These are phyloP conservation scores for Diaporthe sp. DNA, from an alignment of 2,329 filamentous ascomycete genomes.

Conservation along the genomic window DNA sequence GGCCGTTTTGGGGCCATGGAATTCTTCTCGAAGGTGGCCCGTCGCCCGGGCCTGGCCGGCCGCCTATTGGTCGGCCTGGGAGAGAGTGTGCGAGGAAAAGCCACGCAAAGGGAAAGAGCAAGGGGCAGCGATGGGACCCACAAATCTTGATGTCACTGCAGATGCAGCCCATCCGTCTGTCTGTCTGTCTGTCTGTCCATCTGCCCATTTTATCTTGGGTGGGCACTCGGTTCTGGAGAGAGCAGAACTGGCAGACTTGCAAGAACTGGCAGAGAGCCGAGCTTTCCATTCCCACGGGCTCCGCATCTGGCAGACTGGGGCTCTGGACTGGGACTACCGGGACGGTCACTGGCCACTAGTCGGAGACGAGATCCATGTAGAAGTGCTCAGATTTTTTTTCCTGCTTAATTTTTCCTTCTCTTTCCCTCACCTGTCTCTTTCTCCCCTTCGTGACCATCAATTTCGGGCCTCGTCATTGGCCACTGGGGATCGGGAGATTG, in stretches of 20 bases:
- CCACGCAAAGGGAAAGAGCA: neutral
- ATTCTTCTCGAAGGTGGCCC: constrained; percentile 35
- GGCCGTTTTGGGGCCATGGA: constrained; percentile 32
- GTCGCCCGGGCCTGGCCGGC: neutral
- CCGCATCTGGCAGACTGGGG: constrained; percentile 7
- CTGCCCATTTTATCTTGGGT: constrained; percentile 1
- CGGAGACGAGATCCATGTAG: constrained; percentile 14
- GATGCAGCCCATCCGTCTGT: neutral
- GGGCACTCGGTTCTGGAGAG: neutral
- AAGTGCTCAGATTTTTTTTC: constrained; percentile 30
- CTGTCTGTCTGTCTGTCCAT: neutral
- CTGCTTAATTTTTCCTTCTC: neutral
- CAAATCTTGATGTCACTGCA: constrained; percentile 34
- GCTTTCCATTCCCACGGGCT: neutral
- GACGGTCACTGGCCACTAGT: constrained; percentile 12
- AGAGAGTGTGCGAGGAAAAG: neutral
- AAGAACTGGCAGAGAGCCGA: constrained; percentile 12
- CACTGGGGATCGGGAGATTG: constrained; percentile 14
- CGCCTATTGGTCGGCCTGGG: neutral
- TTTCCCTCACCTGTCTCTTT: neutral
- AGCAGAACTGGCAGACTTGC: neutral
- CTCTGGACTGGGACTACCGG: neutral
- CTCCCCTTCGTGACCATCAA: neutral
- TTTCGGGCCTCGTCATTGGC: neutral
- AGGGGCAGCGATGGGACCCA: constrained; percentile 15